These are phyloP conservation scores for Globisporangium lucens DNA, from an alignment of 352 stramenopile genomes.

Conservation along the genomic window DNA sequence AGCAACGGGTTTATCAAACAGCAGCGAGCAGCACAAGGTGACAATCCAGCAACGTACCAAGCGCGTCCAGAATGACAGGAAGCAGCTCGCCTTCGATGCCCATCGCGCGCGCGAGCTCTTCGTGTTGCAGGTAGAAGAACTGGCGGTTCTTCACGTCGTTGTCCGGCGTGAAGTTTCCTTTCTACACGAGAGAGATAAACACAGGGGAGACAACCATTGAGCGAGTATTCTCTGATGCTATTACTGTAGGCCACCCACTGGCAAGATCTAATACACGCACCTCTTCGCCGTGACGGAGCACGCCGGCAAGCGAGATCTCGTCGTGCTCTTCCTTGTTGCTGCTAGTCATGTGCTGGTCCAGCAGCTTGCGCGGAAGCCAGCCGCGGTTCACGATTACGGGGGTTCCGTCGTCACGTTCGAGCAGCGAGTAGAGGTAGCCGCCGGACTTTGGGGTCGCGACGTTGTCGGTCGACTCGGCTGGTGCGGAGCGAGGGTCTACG, in stretches of 20 bases:
- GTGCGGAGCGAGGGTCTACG: constrained; percentile 76
- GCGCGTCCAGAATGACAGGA: constrained; percentile 74
- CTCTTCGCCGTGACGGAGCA: constrained; percentile 79
- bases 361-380: constrained; percentile 73
- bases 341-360: constrained; percentile 64
- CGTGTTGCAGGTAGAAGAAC: constrained; percentile 83
- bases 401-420: constrained; percentile 71
- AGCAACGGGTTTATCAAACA: not conserved
- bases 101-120: constrained; percentile 76
- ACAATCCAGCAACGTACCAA: constrained; percentile 32
- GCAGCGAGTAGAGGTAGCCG: constrained; percentile 83
- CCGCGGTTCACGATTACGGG: constrained; percentile 85
- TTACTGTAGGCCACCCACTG: too few species aligned
- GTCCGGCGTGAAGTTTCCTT: constrained; percentile 77
- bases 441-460: constrained; percentile 79
- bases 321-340: constrained; percentile 55
- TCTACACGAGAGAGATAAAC: constrained; percentile 22
- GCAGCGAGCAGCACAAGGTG: not conserved
- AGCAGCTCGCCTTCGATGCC: constrained; percentile 55
- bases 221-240: not conserved
- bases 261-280: constrained; percentile 19
- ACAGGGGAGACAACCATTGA: not conserved
- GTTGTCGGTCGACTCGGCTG: constrained; percentile 70
- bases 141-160: constrained; percentile 72
- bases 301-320: constrained; percentile 56